Base-by-base conservation (phyloP, 2,329 filamentous ascomycete genomes). In the Penicillium sp. region DNA sequence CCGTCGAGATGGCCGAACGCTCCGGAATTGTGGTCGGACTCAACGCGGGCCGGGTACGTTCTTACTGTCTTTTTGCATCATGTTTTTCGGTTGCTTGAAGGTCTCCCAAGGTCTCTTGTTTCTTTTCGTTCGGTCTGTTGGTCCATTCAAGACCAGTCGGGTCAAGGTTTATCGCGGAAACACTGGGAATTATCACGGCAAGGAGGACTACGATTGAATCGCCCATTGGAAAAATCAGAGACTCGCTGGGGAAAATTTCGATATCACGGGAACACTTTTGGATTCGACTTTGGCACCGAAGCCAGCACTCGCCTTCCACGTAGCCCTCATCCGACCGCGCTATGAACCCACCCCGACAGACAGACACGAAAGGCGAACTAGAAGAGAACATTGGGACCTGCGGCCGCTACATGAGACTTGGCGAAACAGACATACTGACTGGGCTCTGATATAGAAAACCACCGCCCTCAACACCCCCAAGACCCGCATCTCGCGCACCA, bases 401-500 rank as follows among this genome's bases (percentile, higher is more conserved):
- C 36, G 43, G 25, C 42, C 36, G 23, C 21, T 44, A 25, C 23
- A 41, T 49, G 47, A 15, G 43, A 43, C 23, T 48, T 10, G 29
- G 21, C 35, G 36, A 55, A 63, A 48, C 81, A 80, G 77, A 79
- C 66, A 67, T 70, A 68, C 70, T 65, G 65, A 68, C 64, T 67
- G 64, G 64, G 64, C 67, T 73, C 70, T 73, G 68, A 62, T 80
- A 79, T 81, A 93, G 89, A 93, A 93, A 86, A 91, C 89, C 81
- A 92, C 89, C 71, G 78, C 87, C 72, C 86, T 91, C 77, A 70
- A 77, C 70, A 88, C 89, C 75, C 79, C 81, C 78, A 93, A 92
- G 85, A 86, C 86, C 75, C 86, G 89, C 74, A 86, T 93, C 74
- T 90, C 88, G 76, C 84, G 89, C 73, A 93, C 88, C 83, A 97